Percentiles rank a stretch among this genome's conserved stretches.
Conservation (phyloP, 148 eudicot genomes). For the Simmondsia chinensis region DNA sequence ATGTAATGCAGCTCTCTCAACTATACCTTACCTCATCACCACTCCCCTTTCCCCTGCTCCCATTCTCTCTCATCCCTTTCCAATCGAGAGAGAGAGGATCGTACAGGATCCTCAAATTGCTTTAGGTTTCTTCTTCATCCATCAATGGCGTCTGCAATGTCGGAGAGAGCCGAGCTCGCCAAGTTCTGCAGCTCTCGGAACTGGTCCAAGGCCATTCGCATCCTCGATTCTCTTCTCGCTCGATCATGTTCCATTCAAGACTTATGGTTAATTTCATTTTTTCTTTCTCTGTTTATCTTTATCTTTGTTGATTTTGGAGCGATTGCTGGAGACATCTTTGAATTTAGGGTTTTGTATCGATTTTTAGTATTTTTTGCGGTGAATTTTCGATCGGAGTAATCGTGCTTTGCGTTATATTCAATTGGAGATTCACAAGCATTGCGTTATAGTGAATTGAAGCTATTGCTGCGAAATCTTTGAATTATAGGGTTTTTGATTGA, state of each 20-base stretch:
- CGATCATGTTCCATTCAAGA: conserved; percentile 64
- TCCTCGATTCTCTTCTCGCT: conserved; percentile 74
- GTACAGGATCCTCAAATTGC: too few species aligned
- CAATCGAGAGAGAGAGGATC: too few species aligned
- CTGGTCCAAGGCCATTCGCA: conserved; percentile 96
- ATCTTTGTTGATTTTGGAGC: background rate
- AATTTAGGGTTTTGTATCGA: background rate
- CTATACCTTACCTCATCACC: too few species aligned
- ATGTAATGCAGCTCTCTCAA: too few species aligned
- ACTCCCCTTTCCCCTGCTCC: too few species aligned
- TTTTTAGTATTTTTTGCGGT: background rate
- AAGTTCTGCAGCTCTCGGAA: conserved; percentile 77
- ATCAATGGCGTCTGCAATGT: conserved; percentile 47
- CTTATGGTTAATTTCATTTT: conserved; percentile 43
- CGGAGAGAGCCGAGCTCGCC: conserved; percentile 70
- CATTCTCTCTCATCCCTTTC: too few species aligned
- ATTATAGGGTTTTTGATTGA: background rate
- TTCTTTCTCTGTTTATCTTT: background rate
- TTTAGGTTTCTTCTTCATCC: too few species aligned
- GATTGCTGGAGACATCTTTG: background rate
- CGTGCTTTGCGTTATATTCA: conserved; percentile 94
- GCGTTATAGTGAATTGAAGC: too few species aligned
- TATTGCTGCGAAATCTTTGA: too few species aligned
- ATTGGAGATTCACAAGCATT: conserved; percentile 97
- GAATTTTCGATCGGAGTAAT: conserved; percentile 43